These are phyloP conservation scores for Lodderomyces jiufengensis DNA, from an alignment of 1,139 yeast genomes.

Conservation along the genomic window DNA sequence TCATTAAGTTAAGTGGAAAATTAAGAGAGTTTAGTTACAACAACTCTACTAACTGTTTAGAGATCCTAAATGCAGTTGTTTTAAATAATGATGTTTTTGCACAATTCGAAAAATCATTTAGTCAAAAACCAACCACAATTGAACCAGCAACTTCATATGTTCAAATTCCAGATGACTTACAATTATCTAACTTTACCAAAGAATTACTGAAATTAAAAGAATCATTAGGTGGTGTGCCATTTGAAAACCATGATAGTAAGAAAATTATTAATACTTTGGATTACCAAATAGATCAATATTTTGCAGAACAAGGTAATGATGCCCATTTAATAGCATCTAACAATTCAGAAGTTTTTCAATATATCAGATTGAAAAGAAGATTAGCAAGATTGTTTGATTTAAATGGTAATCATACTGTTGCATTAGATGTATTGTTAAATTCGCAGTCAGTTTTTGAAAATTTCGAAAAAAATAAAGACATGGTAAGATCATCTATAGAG, in stretches of 20 bases:
- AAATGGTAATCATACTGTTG: constrained; percentile 31
- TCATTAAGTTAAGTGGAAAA: constrained; percentile 7
- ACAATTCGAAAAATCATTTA: constrained; percentile 2
- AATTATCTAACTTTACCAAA: constrained; percentile 21
- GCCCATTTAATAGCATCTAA: constrained; percentile 10
- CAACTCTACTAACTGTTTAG: constrained; percentile 10
- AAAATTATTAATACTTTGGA: constrained; percentile 19
- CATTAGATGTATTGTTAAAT: constrained; percentile 30
- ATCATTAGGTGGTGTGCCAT: constrained; percentile 15
- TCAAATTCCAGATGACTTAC: constrained; percentile 21
- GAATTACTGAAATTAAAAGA: constrained; percentile 20
- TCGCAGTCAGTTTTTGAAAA: constrained; percentile 24
- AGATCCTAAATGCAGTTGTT: constrained; percentile 13
- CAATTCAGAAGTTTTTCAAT: constrained; percentile 18
- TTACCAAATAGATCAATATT: constrained; percentile 19
- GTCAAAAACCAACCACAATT: background rate
- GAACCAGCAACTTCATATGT: constrained; percentile 9
- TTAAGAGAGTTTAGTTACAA: constrained; percentile 7
- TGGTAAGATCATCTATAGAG: constrained; percentile 1
- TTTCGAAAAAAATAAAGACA: constrained; percentile 7
- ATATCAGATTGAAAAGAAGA: constrained; percentile 20
- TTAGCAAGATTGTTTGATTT: constrained; percentile 22
- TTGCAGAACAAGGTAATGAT: constrained; percentile 10
- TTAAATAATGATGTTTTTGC: constrained; percentile 10
- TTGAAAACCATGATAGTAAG: constrained; percentile 6